Percentiles rank a stretch among this genome's conserved stretches.
These are phyloP conservation scores for Alternaria postmessia DNA, from an alignment of 2,329 filamentous ascomycete species.

Conservation along the genomic window DNA sequence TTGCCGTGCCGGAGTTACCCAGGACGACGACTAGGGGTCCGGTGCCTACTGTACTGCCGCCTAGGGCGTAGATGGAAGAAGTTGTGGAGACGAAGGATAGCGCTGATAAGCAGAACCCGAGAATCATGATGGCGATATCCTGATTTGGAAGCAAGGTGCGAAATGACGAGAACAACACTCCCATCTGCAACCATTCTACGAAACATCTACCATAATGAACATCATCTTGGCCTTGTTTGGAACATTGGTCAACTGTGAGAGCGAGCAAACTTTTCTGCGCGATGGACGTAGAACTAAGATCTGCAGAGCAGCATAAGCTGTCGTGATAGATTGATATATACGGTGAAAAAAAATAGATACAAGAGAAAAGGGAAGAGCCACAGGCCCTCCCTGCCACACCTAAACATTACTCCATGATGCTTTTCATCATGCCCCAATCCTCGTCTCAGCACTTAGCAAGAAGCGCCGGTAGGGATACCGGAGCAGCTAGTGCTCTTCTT, in stretches of 20 bases:
- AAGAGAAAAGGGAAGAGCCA: not conserved
- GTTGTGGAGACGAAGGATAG: not conserved
- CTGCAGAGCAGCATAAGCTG: not conserved
- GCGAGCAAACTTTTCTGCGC: not conserved
- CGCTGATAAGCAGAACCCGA: not conserved
- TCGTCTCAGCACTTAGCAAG: conserved; percentile 35
- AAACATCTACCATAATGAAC: too few species aligned
- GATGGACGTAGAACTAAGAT: not conserved
- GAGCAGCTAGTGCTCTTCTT: conserved; percentile 44
- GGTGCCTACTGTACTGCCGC: conserved; percentile 38
- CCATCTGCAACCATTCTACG: not conserved
- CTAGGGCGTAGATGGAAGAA: conserved; percentile 14
- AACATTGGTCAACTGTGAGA: not conserved
- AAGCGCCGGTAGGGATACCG: conserved; percentile 48
- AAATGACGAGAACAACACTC: not conserved
- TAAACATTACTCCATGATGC: conserved; percentile 1
- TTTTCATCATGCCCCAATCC: not conserved
- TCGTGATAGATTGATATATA: not conserved
- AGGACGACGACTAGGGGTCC: conserved; percentile 33
- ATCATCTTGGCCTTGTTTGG: not conserved
- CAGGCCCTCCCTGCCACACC: not conserved
- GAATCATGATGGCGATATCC: too few species aligned
- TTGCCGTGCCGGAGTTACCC: conserved; percentile 32
- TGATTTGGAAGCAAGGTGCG: not conserved
- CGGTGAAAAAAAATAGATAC: not conserved